Conservation (phyloP, 2,329 filamentous ascomycete species). For the Emergomyces pasteurianus region DNA sequence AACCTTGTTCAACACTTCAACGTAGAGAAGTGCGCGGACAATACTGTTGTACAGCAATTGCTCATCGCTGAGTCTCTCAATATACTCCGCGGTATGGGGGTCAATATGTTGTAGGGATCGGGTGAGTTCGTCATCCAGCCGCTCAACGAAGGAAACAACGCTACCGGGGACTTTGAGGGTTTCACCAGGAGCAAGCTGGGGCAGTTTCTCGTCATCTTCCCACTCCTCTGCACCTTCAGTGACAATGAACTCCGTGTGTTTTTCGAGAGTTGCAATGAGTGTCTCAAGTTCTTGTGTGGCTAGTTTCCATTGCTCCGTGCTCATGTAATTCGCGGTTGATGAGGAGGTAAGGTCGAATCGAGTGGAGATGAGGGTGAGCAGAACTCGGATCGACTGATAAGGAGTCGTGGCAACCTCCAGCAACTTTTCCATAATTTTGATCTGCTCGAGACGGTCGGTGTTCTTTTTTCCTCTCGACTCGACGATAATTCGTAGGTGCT, state of each 20-base stretch:
- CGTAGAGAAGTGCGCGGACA: conserved; percentile 77
- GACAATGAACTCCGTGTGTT: conserved; percentile 69
- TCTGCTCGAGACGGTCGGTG: conserved; percentile 88
- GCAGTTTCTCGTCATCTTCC: conserved; percentile 96
- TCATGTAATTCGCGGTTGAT: conserved; percentile 63
- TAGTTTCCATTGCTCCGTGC: conserved; percentile 91
- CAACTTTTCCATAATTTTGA: conserved; percentile 94
- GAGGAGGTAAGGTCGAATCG: conserved; percentile 86
- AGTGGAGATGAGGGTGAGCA: conserved; percentile 82
- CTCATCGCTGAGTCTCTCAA: conserved; percentile 88
- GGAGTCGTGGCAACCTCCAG: conserved; percentile 77
- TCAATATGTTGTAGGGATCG: conserved; percentile 96
- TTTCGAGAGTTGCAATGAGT: conserved; percentile 67
- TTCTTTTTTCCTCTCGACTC: conserved; percentile 98
- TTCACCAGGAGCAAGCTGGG: conserved; percentile 58
- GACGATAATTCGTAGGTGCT: conserved; percentile 84
- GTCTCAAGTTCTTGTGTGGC: conserved; percentile 75
- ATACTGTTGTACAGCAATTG: conserved; percentile 83
- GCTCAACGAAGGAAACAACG: conserved; percentile 86
- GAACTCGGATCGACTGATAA: conserved; percentile 87
- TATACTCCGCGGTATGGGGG: conserved; percentile 96
- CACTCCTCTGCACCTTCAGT: conserved; percentile 91
- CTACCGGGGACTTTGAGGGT: conserved; percentile 87
- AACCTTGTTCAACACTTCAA: conserved; percentile 61
- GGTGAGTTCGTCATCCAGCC: conserved; percentile 92